Base-by-base conservation (phyloP, 176 grass and related monocot genomes). In the Canna indica region DNA sequence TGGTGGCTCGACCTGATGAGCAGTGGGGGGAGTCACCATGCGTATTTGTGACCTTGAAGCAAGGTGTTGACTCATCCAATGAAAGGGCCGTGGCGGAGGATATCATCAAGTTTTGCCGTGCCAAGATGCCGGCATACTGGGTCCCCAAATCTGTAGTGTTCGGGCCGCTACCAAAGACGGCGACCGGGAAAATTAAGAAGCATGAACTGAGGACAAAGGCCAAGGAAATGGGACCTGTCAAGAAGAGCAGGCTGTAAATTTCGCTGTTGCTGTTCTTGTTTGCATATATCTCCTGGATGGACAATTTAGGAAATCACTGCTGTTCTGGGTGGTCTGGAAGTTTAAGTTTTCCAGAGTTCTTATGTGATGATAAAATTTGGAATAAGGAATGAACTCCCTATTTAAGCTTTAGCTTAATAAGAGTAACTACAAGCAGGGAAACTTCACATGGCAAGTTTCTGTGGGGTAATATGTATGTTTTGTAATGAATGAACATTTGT, bases 21-120 rank as follows among this genome's bases (percentile, higher is more conserved):
- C 79, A 20, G 73, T 99, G 89, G 89, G 94, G 94, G 58, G 94
- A 99, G 82, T 93, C 86, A 5, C 94, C 94, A 0, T 99, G 94
- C 27, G 94, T 84, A 1, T 99, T 99, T 25, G 76, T 99, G 33
- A 90, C 77, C 2, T 36, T 88, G 57, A 99, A 84, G 79, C 84
- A 88, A 12, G 81, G 80, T 15, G 73, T 47, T 0, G 82, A 78
- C 44, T 22, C 44, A 4, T 83, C 82, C 17, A 84, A 99, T 26
- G 75, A 99, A 32, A 48, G 0, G 6, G 73, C 83, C 16, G 6
- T 96, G 46, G 81, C 82, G 4, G 72, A 42, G 45, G 86, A 93
- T 17, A 84, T 99, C 64, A 86, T 90, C 79, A 81, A 52, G 78
- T 88, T 93, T 59, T 93, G 89, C 79, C 67, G 86, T n/a, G 75